Conservation (phyloP, 257 asterid genomes). For the Solanum etuberosum region DNA sequence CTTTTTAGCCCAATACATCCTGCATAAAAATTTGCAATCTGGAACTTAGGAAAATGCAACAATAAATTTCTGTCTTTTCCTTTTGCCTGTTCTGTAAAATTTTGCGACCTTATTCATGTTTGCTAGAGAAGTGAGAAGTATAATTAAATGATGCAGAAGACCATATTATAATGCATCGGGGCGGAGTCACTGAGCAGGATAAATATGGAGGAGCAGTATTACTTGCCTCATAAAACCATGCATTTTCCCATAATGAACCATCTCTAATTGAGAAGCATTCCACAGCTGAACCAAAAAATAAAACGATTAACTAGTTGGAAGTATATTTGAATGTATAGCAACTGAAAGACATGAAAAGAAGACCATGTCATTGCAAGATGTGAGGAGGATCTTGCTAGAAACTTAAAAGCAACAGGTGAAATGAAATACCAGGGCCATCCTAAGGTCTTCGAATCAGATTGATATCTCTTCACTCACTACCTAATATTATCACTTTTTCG, state of each 20-base stretch:
- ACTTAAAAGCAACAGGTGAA: not conserved
- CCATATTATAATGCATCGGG: not conserved
- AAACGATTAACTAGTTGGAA: not conserved
- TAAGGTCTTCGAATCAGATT: not conserved
- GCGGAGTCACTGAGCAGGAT: not conserved
- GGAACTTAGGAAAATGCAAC: not conserved
- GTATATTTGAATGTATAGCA: not conserved
- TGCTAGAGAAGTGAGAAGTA: not conserved
- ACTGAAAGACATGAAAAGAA: not conserved
- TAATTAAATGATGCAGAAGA: not conserved
- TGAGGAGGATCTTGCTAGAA: not conserved
- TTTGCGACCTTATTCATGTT: not conserved
- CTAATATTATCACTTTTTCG: not conserved
- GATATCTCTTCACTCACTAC: not conserved
- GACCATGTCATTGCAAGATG: not conserved
- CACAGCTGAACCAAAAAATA: conserved; percentile 54
- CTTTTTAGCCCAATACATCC: conserved; percentile 99
- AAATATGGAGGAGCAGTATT: not conserved
- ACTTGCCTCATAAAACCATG: conserved; percentile 97
- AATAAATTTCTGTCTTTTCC: not conserved
- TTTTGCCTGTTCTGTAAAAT: not conserved
- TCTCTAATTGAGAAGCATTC: conserved; percentile 92
- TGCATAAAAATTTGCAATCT: conserved; percentile 8
- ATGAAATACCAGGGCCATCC: not conserved
- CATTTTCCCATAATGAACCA: conserved; percentile 93